A percentile compares a stretch with the other conserved stretches of the same genome.
These are phyloP conservation scores for Thielaviopsis cerberus DNA, from an alignment of 2,329 filamentous ascomycete genomes.

Conservation along the genomic window DNA sequence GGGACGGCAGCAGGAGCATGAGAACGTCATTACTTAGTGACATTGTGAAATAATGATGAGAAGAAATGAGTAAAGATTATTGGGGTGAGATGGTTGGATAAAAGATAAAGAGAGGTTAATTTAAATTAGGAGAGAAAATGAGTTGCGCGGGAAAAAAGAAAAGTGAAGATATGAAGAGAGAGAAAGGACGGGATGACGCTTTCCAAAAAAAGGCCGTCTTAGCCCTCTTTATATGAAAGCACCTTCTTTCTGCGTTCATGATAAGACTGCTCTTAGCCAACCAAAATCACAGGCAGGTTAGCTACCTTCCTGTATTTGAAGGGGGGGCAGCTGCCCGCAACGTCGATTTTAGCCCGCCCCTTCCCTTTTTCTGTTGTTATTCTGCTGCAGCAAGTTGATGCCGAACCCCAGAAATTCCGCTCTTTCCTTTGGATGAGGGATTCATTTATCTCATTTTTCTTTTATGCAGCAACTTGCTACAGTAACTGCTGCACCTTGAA, in stretches of 20 bases:
- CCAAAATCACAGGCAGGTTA: neutral
- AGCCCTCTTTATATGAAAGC: neutral
- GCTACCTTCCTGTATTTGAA: neutral
- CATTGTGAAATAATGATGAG: neutral
- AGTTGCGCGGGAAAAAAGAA: neutral
- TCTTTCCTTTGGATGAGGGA: neutral
- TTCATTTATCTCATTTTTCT: neutral
- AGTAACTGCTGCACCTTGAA: no score
- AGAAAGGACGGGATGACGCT: neutral
- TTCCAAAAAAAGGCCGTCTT: neutral
- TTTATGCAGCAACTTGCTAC: no score
- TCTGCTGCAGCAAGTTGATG: neutral
- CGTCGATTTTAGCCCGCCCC: neutral
- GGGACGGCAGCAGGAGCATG: slow-evolving; percentile 22
- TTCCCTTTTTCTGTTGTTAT: neutral
- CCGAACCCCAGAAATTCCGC: neutral
- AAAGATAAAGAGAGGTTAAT: neutral
- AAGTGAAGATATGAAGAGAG: neutral
- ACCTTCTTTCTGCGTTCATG: neutral
- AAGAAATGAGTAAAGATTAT: neutral
- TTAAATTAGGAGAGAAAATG: neutral
- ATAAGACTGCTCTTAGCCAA: neutral
- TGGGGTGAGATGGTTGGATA: neutral
- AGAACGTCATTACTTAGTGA: slow-evolving; percentile 23
- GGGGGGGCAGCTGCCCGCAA: neutral